Conservation (phyloP, 768 basidiomycete genomes). For the Chalciporus chontae region DNA sequence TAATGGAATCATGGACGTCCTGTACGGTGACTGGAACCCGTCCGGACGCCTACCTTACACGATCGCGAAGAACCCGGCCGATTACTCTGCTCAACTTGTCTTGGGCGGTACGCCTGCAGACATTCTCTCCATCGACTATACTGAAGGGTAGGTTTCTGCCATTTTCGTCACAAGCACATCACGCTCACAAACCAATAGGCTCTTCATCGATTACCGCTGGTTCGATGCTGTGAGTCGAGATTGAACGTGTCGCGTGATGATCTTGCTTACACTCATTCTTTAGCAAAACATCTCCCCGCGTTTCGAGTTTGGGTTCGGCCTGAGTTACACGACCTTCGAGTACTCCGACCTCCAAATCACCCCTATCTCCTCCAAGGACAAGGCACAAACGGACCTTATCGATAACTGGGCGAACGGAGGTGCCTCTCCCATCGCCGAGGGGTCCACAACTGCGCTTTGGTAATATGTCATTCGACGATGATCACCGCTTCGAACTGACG, state of each 20-base stretch:
- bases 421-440: conserved; percentile 50
- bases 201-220: conserved; percentile 70
- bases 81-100: conserved; percentile 46
- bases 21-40: conserved; percentile 77
- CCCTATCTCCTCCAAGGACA: conserved; percentile 37
- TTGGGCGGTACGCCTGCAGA: conserved; percentile 22
- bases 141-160: conserved; percentile 38
- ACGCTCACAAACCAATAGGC: conserved; percentile 24
- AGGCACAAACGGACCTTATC: conserved; percentile 30
- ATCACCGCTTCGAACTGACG: conserved; percentile 2
- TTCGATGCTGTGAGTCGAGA: conserved; percentile 59
- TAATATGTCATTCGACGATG: conserved; percentile 13
- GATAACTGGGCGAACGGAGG: conserved; percentile 58
- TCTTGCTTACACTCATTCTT: neutral
- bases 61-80: conserved; percentile 55
- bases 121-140: conserved; percentile 55
- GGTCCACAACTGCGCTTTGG: conserved; percentile 64
- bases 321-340: conserved; percentile 80
- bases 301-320: conserved; percentile 87
- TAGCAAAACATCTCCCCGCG: conserved; percentile 72
- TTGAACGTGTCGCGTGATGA: neutral
- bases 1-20: conserved; percentile 69
- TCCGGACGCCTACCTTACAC: conserved; percentile 69
- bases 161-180: too few species aligned
- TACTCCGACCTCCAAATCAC: conserved; percentile 58